Conservation (phyloP, 768 basidiomycete genomes). For the Mycena venus region DNA sequence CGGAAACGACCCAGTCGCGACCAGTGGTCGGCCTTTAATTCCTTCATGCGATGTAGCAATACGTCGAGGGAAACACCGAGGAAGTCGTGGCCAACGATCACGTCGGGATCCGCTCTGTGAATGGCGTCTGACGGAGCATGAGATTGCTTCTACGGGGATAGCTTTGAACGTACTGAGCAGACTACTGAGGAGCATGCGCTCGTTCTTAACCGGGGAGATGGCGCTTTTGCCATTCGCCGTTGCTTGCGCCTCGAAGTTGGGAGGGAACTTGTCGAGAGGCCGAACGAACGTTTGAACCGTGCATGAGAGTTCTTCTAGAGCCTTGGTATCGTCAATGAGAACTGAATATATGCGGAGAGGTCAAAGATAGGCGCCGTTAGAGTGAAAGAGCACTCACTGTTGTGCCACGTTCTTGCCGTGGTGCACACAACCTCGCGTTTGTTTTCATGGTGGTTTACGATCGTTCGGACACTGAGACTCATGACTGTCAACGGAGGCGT, state of each 20-base stretch:
- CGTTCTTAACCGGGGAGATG: constrained; percentile 83
- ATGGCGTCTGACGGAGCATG: constrained; percentile 67
- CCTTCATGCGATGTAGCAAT: constrained; percentile 90
- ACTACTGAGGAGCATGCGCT: constrained; percentile 87
- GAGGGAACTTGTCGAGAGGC: constrained; percentile 89
- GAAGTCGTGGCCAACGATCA: constrained; percentile 96
- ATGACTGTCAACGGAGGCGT: constrained; percentile 91
- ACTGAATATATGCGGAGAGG: constrained; percentile 58
- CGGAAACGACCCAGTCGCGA: constrained; percentile 93
- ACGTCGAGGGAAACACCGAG: constrained; percentile 91
- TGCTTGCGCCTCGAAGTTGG: constrained; percentile 82
- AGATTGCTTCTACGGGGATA: background rate
- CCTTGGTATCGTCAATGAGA: constrained; percentile 91
- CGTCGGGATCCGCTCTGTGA: constrained; percentile 91
- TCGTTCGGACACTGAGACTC: constrained; percentile 89
- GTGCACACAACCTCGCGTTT: constrained; percentile 94
- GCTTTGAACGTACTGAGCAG: constrained; percentile 71
- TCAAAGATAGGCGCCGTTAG: background rate
- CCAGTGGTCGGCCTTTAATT: constrained; percentile 94
- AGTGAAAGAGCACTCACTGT: constrained; percentile 52
- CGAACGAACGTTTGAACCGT: constrained; percentile 90
- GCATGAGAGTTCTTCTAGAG: constrained; percentile 88
- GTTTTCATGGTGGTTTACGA: constrained; percentile 95
- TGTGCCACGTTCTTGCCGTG: constrained; percentile 86
- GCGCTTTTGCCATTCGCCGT: constrained; percentile 73